A percentile compares a stretch with the other conserved stretches of the same genome.
Conservation (phyloP, 306 rosid genomes). For the Betula pendula region DNA sequence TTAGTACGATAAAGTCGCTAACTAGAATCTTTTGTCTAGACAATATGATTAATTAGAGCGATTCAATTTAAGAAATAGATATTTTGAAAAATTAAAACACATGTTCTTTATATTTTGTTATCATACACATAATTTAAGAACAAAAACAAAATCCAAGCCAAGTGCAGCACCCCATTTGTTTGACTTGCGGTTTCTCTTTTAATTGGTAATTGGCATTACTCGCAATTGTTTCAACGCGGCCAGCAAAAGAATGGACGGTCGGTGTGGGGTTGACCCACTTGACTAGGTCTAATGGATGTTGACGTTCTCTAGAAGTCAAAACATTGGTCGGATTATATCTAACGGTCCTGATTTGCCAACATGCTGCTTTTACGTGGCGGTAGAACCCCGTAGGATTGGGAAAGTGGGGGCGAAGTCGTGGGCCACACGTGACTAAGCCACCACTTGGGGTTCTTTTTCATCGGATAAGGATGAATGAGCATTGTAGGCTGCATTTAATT, state of each 20-base stretch:
- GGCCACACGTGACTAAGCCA: slow-evolving; percentile 3
- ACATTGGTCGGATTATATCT: background rate
- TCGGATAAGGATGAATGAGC: background rate
- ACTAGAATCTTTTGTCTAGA: too few species aligned
- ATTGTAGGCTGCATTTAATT: too few species aligned
- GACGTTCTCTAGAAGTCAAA: slow-evolving; percentile 13
- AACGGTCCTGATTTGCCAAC: slow-evolving; percentile 11
- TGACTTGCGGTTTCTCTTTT: too few species aligned
- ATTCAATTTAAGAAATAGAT: too few species aligned
- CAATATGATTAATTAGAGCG: too few species aligned
- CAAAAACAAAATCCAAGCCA: too few species aligned
- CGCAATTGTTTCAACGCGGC: background rate
- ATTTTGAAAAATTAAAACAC: too few species aligned
- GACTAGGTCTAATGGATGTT: slow-evolving; percentile 11
- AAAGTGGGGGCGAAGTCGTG: background rate
- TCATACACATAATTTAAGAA: too few species aligned
- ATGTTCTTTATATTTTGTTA: too few species aligned
- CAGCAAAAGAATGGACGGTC: slow-evolving; percentile 14
- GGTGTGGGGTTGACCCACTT: slow-evolving; percentile 13
- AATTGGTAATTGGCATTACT: too few species aligned
- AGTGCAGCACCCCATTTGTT: too few species aligned
- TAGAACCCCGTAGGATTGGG: background rate
- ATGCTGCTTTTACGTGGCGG: slow-evolving; percentile 11
- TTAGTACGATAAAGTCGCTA: too few species aligned
- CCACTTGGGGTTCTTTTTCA: slow-evolving; percentile 11